Evolutionary conservation across 2,329 filamentous ascomycete genomes (phyloP), one percentile per base, ranked within the genome.

Genomic region (Cladophialophora bantiana): DNA sequence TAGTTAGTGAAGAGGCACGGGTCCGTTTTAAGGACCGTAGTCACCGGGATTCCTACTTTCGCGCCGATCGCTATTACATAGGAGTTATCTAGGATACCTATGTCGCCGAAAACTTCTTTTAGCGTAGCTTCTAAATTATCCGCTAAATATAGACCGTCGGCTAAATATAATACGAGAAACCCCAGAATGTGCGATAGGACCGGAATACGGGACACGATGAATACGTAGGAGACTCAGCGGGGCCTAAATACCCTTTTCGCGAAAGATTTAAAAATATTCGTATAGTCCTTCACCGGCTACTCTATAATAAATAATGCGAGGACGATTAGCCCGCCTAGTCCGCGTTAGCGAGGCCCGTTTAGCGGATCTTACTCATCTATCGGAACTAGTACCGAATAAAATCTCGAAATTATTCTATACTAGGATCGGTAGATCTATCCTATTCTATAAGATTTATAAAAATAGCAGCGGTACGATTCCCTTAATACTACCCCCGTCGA

Each of bases 401-500:
- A 67, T 40, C 34, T 69, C 60, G 60, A 69, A 69, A 62, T 54
- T 31, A 36, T 69, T 45, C 55, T 69, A 54, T 10, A 69, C 32
- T 54, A 36, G 67, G 54, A 59, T 66, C 32, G 35, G 59, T 50
- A 67, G 34, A 35, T 65, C 65, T 10, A 69, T 7, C 36, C 58
- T 55, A 42, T 66, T 52, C 40, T 69, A 32, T 15, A 69, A 31
- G 18, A 42, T 59, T 36, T 52, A 18, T 20, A 69, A 58, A 54
- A 60, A 64, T 35, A 52, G 55, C 13, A 74, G 55, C 4, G 66
- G 68, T 15, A 74, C 70, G 7, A 75, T 67, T 12, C 69, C 72
- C 7, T 71, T 67, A 15, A 75, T 67, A 3, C 73, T 69, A 2
- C 72, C 70, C 4, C 72, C 68, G 48, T 77, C 71, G 45, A 77